phyloP scores from a whole-genome alignment of 768 basidiomycete genomes.

The Paxillus rubicundulus region DNA sequence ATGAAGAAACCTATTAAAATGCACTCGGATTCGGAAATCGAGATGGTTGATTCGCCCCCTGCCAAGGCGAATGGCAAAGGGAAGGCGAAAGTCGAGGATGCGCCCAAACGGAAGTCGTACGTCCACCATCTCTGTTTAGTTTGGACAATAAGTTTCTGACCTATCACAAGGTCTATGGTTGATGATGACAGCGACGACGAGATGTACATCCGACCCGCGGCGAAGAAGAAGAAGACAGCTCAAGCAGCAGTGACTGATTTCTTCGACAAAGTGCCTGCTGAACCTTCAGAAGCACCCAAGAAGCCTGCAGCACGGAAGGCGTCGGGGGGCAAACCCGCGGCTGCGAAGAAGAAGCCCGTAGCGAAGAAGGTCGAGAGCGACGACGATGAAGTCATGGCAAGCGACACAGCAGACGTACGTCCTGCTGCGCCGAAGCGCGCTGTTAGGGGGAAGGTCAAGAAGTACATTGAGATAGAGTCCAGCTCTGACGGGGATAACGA shows the following conservation, averaged over 20 bases:
- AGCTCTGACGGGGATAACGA: constrained; percentile 48
- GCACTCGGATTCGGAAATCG: constrained; percentile 41
- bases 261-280: constrained; percentile 46
- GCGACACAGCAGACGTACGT: constrained; percentile 43
- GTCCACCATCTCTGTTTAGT: constrained; percentile 11
- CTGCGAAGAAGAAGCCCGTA: constrained; percentile 53
- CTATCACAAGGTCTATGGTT: constrained; percentile 28
- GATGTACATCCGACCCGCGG: constrained; percentile 41
- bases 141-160: constrained; percentile 11
- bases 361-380: constrained; percentile 39
- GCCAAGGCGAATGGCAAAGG: constrained; percentile 39
- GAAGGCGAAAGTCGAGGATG: constrained; percentile 39
- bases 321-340: constrained; percentile 58
- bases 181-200: constrained; percentile 45
- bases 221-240: constrained; percentile 50
- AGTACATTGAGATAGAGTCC: constrained; percentile 60
- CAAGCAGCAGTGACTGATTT: constrained; percentile 56
- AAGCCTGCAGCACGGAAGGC: constrained; percentile 46
- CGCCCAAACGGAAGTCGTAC: constrained; percentile 70
- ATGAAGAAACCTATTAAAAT: constrained; percentile 24
- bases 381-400: constrained; percentile 45
- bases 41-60: constrained; percentile 25
- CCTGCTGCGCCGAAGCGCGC: constrained; percentile 45
- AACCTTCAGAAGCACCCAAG: constrained; percentile 37
- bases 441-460: constrained; percentile 50